phyloP scores from a whole-genome alignment of 2,329 filamentous ascomycete genomes.

The Hypoxylon sp. region DNA sequence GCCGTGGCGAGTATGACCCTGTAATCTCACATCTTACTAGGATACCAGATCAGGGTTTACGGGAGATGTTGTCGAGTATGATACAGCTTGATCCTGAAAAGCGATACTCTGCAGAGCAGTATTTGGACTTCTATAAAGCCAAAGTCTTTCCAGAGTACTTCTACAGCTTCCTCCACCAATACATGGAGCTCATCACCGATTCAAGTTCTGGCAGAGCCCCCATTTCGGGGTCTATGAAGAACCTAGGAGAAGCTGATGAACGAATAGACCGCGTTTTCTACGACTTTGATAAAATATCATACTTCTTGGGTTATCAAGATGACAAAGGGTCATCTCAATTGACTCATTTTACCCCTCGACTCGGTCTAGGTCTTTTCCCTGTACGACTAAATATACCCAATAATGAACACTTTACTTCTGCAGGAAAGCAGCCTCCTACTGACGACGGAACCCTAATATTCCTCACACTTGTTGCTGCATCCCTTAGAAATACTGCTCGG shows the following conservation, averaged over 20 bases:
- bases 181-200: slow-evolving; percentile 96
- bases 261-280: slow-evolving; percentile 92
- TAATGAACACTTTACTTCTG: slow-evolving; percentile 77
- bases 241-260: slow-evolving; percentile 89
- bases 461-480: slow-evolving; percentile 87
- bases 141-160: slow-evolving; percentile 98
- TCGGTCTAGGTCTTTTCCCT: slow-evolving; percentile 77
- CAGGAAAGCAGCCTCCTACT: slow-evolving; percentile 70
- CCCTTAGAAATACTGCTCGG: slow-evolving; percentile 88
- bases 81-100: slow-evolving; percentile 93
- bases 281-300: slow-evolving; percentile 98
- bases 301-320: slow-evolving; percentile 84
- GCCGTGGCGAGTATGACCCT: slow-evolving; percentile 92
- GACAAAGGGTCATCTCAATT: slow-evolving; percentile 53
- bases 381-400: slow-evolving; percentile 89
- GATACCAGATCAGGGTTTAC: slow-evolving; percentile 88
- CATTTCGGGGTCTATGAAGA: slow-evolving; percentile 75
- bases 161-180: slow-evolving; percentile 96
- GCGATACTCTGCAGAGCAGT: slow-evolving; percentile 93
- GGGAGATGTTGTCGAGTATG: slow-evolving; percentile 94
- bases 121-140: slow-evolving; percentile 89
- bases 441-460: slow-evolving; percentile 96
- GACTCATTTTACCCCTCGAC: slow-evolving; percentile 59
- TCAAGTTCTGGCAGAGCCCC: slow-evolving; percentile 82
- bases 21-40: slow-evolving; percentile 83